Evolutionary conservation across 768 basidiomycete species (phyloP), one percentile per base, ranked within the genome.

Genomic region (Nevesoporus exiguus): DNA sequence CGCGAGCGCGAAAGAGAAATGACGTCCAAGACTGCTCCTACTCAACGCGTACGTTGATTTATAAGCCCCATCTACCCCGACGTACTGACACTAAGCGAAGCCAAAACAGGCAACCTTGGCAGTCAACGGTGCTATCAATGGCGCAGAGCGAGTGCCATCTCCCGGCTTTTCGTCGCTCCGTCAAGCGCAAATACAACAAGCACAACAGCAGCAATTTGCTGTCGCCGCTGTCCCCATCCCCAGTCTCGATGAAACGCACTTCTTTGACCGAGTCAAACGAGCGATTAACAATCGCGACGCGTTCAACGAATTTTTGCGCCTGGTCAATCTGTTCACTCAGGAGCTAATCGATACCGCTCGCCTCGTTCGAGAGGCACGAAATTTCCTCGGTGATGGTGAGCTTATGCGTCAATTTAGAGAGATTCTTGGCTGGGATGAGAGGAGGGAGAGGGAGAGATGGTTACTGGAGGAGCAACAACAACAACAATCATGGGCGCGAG

Each of bases 321-420:
- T 98, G 42, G 81, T 98, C 61, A 98, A 98, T 70, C 79, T 99
- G 2, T 99, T 94, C 66, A 90, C 92, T 2, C 93, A 96, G 66
- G 92, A 94, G 56, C 84, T 91, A 65, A 96, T 99, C 61, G 94
- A 98, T 63, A 83, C 85, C 2, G 81, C 85, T 24, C 83, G 87
- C 15, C 80, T 98, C 9, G 80, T 98, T 45, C 84, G 89, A 59
- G 88, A 95, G 62, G 84, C 85, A 31, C 76, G 82, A 22, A 80
- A 84, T 55, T 98, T 90, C 68, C 75, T 85, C 70, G 83, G 83
- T 0, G 88, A 93, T 7, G 80, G 82, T 13, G 93, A 94, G 42
- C 73, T 97, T 19, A 82, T 91, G 79, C 77, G 76, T 39, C 85
- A 88, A 61, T 92, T 96, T 68, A 86, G 85, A 64, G 85, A 85